Evolutionary conservation across 345 rosid genomes (phyloP).

Genomic region (Pelargonium nanum): DNA sequence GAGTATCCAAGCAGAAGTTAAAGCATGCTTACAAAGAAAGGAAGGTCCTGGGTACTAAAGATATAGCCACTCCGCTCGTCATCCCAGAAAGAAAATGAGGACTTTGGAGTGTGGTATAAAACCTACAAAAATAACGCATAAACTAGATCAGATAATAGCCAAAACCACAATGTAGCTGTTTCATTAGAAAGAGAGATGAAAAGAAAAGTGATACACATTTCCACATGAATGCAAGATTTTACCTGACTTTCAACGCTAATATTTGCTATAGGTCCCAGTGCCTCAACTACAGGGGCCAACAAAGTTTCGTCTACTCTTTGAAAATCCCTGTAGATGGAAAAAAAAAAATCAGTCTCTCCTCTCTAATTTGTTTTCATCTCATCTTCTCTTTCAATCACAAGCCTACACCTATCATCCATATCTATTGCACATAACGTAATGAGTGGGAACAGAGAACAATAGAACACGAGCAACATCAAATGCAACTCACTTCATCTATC

Average conservation of each 20-base stretch:
- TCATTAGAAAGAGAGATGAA: background rate
- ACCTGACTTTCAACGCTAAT: conserved; percentile 96
- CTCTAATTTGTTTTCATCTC: too few relatives aligned
- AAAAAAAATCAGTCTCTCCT: too few relatives aligned
- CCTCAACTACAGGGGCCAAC: conserved; percentile 56
- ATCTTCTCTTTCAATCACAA: too few relatives aligned
- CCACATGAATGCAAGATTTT: background rate
- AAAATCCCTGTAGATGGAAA: conserved; percentile 54
- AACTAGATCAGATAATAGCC: conserved; percentile 8
- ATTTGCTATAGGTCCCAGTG: conserved; percentile 61
- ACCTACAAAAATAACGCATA: conserved; percentile 35
- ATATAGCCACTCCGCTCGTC: conserved; percentile 49
- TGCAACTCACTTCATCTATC: background rate
- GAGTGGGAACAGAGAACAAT: too few relatives aligned
- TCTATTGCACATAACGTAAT: background rate
- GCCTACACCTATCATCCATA: background rate
- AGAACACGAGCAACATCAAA: too few relatives aligned
- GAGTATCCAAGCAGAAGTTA: conserved; percentile 1
- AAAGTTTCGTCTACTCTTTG: conserved; percentile 47
- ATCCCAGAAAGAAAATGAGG: conserved; percentile 79
- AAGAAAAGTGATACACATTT: conserved; percentile 2
- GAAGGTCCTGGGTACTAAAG: conserved; percentile 67
- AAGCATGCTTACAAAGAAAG: conserved; percentile 74
- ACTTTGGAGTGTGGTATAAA: conserved; percentile 83
- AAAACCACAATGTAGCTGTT: background rate